Evolutionary conservation across 345 rosid genomes (phyloP).

Genomic region (Brassica rapa): DNA sequence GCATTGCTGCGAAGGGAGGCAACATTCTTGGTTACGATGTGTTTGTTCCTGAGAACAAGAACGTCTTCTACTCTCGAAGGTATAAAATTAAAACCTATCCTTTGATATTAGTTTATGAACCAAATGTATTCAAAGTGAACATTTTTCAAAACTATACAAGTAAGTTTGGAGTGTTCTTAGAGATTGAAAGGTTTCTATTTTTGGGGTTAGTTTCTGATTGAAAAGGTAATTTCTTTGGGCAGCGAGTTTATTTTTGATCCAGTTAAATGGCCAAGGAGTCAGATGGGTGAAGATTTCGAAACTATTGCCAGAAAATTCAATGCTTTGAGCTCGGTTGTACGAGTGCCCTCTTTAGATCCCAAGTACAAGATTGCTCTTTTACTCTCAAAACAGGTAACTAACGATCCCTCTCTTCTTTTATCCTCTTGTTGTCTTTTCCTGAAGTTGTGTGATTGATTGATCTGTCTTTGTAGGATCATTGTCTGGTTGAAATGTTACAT

Average conservation of each 20-base stretch:
- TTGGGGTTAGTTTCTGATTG: constrained; percentile 29
- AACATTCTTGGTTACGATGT: constrained; percentile 91
- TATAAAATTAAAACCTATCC: no score
- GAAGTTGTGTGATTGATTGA: constrained; percentile 8
- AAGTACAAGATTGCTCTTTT: constrained; percentile 81
- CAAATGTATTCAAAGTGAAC: no score
- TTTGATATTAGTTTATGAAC: no score
- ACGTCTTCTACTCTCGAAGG: constrained; percentile 94
- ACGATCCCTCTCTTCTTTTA: no score
- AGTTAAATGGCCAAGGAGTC: constrained; percentile 40
- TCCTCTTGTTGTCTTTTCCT: neutral
- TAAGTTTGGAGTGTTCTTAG: neutral
- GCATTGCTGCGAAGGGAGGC: constrained; percentile 91
- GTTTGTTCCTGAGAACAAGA: constrained; percentile 76
- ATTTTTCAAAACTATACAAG: neutral
- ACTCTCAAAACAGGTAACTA: constrained; percentile 86
- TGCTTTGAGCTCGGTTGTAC: constrained; percentile 70
- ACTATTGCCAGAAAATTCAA: constrained; percentile 54
- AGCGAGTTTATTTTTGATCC: constrained; percentile 68
- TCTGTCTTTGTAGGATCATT: constrained; percentile 73
- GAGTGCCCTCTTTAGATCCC: constrained; percentile 83
- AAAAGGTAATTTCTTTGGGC: constrained; percentile 30
- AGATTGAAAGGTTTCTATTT: constrained; percentile 5
- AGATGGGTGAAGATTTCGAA: constrained; percentile 75
- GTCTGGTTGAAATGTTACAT: constrained; percentile 82